These are phyloP conservation scores for Geosmithia morbida DNA, from an alignment of 2,329 filamentous ascomycete genomes.

Conservation along the genomic window DNA sequence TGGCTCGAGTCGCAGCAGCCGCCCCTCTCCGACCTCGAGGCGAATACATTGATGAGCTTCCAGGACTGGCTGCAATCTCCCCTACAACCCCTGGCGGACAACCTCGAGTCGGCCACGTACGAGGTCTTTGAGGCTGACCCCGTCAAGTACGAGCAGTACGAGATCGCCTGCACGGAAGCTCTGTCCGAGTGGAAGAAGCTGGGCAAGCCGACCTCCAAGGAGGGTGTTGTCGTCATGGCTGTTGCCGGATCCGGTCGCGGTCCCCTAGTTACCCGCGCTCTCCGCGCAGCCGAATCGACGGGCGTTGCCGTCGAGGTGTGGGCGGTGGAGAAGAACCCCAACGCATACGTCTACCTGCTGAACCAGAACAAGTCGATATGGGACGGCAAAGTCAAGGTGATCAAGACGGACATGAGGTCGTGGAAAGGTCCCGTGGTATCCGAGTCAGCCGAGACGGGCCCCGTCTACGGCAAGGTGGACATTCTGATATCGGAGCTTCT, in stretches of 20 bases:
- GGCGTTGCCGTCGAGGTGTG: conserved; percentile 73
- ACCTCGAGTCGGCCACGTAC: conserved; percentile 92
- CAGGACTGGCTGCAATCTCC: conserved; percentile 96
- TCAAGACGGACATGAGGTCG: conserved; percentile 93
- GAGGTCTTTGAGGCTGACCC: conserved; percentile 98
- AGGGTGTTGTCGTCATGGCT: conserved; percentile 66
- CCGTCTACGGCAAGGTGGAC: conserved; percentile 57
- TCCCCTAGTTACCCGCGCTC: conserved; percentile 74
- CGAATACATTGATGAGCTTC: conserved; percentile 38
- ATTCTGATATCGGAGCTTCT: conserved; percentile 90
- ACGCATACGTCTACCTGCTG: conserved; percentile 86
- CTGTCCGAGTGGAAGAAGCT: conserved; percentile 64
- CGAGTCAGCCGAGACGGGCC: conserved; percentile 23
- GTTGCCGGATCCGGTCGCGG: conserved; percentile 90
- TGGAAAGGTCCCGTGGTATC: conserved; percentile 69
- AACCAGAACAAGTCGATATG: conserved; percentile 75
- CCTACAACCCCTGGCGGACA: conserved; percentile 87
- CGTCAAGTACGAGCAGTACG: conserved; percentile 95
- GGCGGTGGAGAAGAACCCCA: conserved; percentile 96
- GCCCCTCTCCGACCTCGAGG: conserved; percentile 35
- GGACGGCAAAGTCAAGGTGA: conserved; percentile 66
- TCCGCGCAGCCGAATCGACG: conserved; percentile 64
- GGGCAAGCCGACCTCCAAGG: conserved; percentile 55
- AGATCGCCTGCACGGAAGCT: conserved; percentile 68
- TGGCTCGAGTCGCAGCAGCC: conserved; percentile 76